Evolutionary conservation across 371 early-diverging fungal species (phyloP), one percentile per base, ranked within the genome.

Genomic region (Apophysomyces elegans): DNA sequence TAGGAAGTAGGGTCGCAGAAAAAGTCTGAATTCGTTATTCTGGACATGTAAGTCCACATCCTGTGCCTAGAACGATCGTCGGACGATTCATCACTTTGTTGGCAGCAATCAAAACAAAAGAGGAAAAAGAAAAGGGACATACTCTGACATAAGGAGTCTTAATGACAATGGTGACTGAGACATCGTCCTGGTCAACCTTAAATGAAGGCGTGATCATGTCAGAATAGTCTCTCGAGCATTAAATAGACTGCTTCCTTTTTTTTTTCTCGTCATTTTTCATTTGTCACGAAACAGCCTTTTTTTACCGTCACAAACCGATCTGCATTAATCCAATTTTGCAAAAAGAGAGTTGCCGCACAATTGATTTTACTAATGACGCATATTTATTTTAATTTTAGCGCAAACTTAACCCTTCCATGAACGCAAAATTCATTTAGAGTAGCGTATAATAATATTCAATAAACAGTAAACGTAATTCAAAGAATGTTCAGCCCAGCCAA

Each of bases 131-230:
- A 26, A 26, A 26, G 32, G 21, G 50, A 56, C 76, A n/a, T 79
- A 90, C 94, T 75, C 93, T 89, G 45, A 97, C 88, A 71, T 94
- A 90, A 1, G 96, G 95, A 12, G 93, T 91, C 56, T 91, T 79
- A 59, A 96, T 89, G 6, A 77, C 75, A 6, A 97, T 84, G 14
- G 79, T 84, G 13, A 98, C 86, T 56, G 80, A 86, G 39, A 84
- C 80, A 32, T 88, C 82, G 67, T 94, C 91, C 70, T 98, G 97
- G 8, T 87, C 82, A 18, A 95, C 85, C 50, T 78, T 78, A 74
- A 98, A 98, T 13, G 80, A 73, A 5, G 98, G 97, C n/a, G 96
- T 96, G 62, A 97, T 89, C 98, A 98, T 97, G 66, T 56, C 46
- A 13, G 32, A 26, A 26, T 26, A 26, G 32, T 3, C 46, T 35